Evolutionary conservation across 352 stramenopile species (phyloP), one percentile per base, ranked within the genome.

Genomic region (Phytophthora melonis): DNA sequence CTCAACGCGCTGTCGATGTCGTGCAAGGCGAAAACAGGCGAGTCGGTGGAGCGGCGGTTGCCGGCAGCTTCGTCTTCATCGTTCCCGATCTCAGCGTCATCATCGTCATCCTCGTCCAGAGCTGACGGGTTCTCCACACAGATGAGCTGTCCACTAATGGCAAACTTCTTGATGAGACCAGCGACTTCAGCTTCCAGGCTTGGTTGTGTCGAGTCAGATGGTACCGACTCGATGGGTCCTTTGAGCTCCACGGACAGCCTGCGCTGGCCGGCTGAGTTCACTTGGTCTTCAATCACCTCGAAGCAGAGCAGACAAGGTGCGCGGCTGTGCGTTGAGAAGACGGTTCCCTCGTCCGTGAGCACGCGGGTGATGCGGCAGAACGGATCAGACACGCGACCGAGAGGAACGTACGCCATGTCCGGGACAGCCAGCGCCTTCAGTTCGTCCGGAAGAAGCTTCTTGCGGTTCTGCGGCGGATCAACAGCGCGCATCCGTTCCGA

Each of bases 291-390:
- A 39, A 94, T 88, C 34, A 93, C 88, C 61, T 94, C 88, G 54
- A 94, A 94, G 63, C 84, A 93, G 14, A 95, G 60, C 65, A 95
- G 63, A 47, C 86, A 93, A 4, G 88, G 88, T 0, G 88, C 86
- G 25, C 88, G 80, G 32, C 85, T 93, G 63, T 93, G 86, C 1
- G 88, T 95, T n/a, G 86, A 93, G 56, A 95, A 95, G 1, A 95
- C 88, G 3, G 85, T 93, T 7, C 88, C 86, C 87, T 95, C 88
- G 14, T 93, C 76, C 21, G 75, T 68, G 0, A 93, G 76, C 9
- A 95, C 87, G 16, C 88, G 83, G 0, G 82, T 84, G 27, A 95
- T 90, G 7, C 86, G 79, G 43, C 80, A 87, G 52, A 91, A 95
- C 2, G 82, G 79, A 60, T 95, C 88, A 0, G 88, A 91, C 5